Evolutionary conservation across 1,284 basidiomycete genomes (phyloP).

Genomic region (Fomes fomentarius): DNA sequence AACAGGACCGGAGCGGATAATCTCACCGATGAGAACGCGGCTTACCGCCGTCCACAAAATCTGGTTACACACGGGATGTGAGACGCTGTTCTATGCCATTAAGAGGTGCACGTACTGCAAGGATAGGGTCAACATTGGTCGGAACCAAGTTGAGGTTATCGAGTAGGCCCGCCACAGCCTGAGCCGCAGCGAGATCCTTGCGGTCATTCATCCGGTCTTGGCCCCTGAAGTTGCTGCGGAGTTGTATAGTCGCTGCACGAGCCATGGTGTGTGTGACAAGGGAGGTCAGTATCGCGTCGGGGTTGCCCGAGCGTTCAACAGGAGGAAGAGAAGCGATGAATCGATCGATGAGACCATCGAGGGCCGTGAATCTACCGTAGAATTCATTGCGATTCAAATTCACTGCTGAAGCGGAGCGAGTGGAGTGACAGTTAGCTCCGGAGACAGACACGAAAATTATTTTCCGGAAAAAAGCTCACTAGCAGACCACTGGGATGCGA

Average conservation of each 20-base stretch:
- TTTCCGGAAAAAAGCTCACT: slow-evolving; percentile 17
- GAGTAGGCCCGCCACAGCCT: slow-evolving; percentile 20
- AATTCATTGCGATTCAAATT: slow-evolving; percentile 23
- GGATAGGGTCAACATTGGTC: slow-evolving; percentile 30
- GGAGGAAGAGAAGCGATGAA: slow-evolving; percentile 27
- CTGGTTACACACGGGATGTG: slow-evolving; percentile 8
- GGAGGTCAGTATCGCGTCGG: slow-evolving; percentile 22
- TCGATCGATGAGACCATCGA: slow-evolving; percentile 29
- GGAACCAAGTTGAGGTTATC: slow-evolving; percentile 18
- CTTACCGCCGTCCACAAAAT: slow-evolving; percentile 31
- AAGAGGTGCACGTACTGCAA: slow-evolving; percentile 26
- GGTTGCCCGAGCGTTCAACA: slow-evolving; percentile 13
- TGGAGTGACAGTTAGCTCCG: neutral
- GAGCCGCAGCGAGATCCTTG: slow-evolving; percentile 27
- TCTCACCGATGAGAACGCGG: slow-evolving; percentile 32
- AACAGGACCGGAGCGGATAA: slow-evolving; percentile 12
- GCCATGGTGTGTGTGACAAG: slow-evolving; percentile 31
- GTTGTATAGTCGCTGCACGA: slow-evolving; percentile 30
- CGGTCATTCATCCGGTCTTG: slow-evolving; percentile 22
- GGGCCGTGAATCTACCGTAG: slow-evolving; percentile 23
- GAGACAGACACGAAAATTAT: no score
- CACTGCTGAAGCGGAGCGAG: slow-evolving; percentile 5
- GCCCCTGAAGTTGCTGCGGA: slow-evolving; percentile 27
- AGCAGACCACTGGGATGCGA: slow-evolving; percentile 29
- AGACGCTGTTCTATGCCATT: neutral